These are phyloP conservation scores for Pythium phragmiticola DNA, from an alignment of 352 stramenopile species.

Conservation along the genomic window DNA sequence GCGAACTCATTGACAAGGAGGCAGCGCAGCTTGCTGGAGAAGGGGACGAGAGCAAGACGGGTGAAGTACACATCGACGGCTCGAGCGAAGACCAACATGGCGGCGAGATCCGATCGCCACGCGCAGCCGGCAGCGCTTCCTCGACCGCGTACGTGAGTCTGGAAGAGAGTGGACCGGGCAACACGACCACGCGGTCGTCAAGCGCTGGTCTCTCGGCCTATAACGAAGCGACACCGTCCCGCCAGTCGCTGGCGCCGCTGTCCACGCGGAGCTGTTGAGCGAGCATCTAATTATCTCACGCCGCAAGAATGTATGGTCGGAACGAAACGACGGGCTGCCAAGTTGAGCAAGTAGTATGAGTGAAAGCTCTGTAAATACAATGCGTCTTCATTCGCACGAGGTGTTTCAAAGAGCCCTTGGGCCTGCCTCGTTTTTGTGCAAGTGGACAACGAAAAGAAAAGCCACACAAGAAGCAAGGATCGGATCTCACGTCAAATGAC, in stretches of 20 bases:
- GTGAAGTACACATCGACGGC: not conserved
- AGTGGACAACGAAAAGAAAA: not conserved
- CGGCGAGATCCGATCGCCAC: not conserved
- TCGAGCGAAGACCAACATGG: not conserved
- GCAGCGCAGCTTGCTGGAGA: not conserved
- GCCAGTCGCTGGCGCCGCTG: not conserved
- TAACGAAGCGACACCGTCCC: conserved; percentile 5
- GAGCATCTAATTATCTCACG: not conserved
- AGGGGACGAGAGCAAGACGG: conserved; percentile 1
- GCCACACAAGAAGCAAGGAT: not conserved
- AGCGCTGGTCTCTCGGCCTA: not conserved
- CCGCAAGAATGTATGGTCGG: not conserved
- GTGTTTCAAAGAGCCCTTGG: not conserved
- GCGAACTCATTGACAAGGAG: conserved; percentile 16
- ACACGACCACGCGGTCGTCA: not conserved
- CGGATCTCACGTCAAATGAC: too few species aligned
- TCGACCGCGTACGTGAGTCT: conserved; percentile 2
- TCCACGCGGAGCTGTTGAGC: not conserved
- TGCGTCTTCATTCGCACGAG: not conserved
- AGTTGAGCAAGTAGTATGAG: not conserved
- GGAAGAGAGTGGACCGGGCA: not conserved
- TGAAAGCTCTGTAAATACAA: not conserved
- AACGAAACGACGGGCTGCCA: not conserved
- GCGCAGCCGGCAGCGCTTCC: not conserved
- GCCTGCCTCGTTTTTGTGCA: not conserved